A percentile compares a stretch with the other conserved stretches of the same genome.
These are phyloP conservation scores for Phytophthora pini DNA, from an alignment of 352 stramenopile species.

Conservation along the genomic window DNA sequence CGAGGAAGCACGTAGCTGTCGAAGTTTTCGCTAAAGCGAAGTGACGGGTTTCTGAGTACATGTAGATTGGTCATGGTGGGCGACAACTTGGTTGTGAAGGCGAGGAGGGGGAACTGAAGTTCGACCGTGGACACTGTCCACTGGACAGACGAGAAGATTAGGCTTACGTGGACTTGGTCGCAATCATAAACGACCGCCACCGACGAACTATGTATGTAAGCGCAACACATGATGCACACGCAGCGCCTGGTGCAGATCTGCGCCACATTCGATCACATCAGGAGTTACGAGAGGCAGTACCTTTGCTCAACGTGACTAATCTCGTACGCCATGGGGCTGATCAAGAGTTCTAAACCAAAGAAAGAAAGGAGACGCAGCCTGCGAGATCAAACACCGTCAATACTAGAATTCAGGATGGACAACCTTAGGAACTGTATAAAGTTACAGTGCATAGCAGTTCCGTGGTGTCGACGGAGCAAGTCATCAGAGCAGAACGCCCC, in stretches of 20 bases:
- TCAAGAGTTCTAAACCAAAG: too few species aligned
- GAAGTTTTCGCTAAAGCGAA: background rate
- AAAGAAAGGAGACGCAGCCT: too few species aligned
- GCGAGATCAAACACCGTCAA: too few species aligned
- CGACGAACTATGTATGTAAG: background rate
- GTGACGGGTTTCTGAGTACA: background rate
- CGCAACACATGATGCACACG: background rate
- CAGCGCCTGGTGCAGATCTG: background rate
- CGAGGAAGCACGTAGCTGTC: background rate
- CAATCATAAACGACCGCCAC: background rate
- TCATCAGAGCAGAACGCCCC: background rate
- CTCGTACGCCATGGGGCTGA: background rate
- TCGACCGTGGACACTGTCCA: too few species aligned
- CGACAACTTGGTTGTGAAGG: constrained; percentile 2
- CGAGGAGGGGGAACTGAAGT: background rate
- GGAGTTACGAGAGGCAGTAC: background rate
- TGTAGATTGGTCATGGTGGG: background rate
- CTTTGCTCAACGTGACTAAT: background rate
- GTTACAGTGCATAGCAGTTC: background rate
- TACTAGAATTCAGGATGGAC: too few species aligned
- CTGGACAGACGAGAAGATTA: background rate
- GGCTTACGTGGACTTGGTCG: background rate
- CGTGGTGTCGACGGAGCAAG: background rate
- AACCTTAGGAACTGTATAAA: background rate
- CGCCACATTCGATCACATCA: background rate